These are phyloP conservation scores for Citeromyces hawaiiensis DNA, from an alignment of 1,139 yeast species.

Conservation along the genomic window DNA sequence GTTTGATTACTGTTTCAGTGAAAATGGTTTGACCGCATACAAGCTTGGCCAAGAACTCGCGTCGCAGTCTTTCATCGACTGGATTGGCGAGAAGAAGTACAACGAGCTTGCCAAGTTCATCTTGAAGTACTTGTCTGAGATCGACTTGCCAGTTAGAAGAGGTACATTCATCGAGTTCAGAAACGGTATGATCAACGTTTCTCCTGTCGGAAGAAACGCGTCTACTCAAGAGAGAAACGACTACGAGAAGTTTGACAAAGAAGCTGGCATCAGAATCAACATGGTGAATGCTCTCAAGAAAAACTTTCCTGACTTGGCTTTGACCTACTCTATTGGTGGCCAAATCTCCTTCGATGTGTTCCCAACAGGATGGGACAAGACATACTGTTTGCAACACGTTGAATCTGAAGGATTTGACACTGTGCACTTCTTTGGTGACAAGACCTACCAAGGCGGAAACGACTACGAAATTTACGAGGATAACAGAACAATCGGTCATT, in stretches of 20 bases:
- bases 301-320: conserved; percentile 68
- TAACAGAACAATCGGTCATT: conserved; percentile 87
- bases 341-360: conserved; percentile 98
- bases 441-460: conserved; percentile 94
- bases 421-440: conserved; percentile 98
- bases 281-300: conserved; percentile 76
- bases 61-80: conserved; percentile 82
- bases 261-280: conserved; percentile 65
- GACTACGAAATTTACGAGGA: conserved; percentile 94
- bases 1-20: conserved; percentile 93
- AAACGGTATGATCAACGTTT: conserved; percentile 97
- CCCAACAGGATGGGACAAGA: conserved; percentile 99
- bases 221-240: conserved; percentile 87
- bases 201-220: conserved; percentile 98
- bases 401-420: conserved; percentile 70
- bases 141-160: conserved; percentile 88
- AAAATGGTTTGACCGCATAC: conserved; percentile 96
- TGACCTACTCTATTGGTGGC: conserved; percentile 97
- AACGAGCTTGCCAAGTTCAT: conserved; percentile 78
- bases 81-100: conserved; percentile 95
- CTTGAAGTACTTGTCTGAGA: conserved; percentile 67
- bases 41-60: conserved; percentile 79
- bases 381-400: conserved; percentile 91
- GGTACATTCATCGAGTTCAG: conserved; percentile 98
- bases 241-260: conserved; percentile 72